Percentiles rank a stretch among this genome's conserved stretches.
These are phyloP conservation scores for Anthoceros angustus DNA, from an alignment of 225 moss, liverwort and hornwort species.

Conservation along the genomic window DNA sequence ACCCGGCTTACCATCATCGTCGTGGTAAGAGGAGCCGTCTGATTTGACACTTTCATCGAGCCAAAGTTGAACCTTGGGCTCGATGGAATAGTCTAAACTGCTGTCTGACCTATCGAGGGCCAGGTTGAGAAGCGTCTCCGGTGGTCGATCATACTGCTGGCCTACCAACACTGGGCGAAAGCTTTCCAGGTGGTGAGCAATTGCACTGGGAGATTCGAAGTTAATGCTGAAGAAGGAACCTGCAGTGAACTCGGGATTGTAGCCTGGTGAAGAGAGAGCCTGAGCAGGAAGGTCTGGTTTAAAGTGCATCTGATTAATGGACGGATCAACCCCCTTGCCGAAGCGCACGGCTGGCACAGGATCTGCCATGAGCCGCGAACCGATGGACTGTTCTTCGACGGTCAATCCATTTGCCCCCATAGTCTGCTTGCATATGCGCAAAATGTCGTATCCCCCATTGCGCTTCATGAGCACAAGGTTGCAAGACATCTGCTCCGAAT, in stretches of 20 bases:
- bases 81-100: not conserved
- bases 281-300: not conserved
- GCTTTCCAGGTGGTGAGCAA: not conserved
- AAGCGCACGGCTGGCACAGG: not conserved
- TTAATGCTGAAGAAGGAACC: not conserved
- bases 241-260: not conserved
- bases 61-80: not conserved
- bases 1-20: not conserved
- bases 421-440: slow-evolving; percentile 2
- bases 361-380: not conserved
- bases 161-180: not conserved
- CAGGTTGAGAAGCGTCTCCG: not conserved
- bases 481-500: slow-evolving; percentile 12
- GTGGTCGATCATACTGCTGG: not conserved
- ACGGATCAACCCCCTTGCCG: not conserved
- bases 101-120: not conserved
- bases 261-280: not conserved
- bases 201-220: not conserved
- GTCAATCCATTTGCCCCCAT: not conserved
- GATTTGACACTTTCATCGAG: not conserved
- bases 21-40: not conserved
- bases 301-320: not conserved
- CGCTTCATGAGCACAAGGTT: slow-evolving; percentile 13
- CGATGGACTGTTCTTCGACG: not conserved
- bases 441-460: not conserved